A percentile compares a stretch with the other conserved stretches of the same genome.
Evolutionary conservation across 1,284 basidiomycete genomes (phyloP).

Genomic region (Stygiomarasmius scandens): DNA sequence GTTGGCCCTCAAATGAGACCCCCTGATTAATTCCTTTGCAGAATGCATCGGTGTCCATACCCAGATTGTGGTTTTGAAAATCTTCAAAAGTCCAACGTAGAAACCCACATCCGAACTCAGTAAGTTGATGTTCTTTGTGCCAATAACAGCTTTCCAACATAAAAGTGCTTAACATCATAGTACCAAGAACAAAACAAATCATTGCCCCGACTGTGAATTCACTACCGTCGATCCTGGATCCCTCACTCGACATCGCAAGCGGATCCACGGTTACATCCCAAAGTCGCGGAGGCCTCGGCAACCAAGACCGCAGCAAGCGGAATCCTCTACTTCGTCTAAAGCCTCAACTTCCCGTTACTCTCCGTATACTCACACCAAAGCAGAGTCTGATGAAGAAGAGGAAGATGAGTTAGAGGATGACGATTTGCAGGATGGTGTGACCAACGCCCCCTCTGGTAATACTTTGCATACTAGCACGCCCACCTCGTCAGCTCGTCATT

Average conservation of each 20-base stretch:
- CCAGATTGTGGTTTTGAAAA: constrained; percentile 20
- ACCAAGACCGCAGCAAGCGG: background rate
- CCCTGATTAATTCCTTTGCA: too few species aligned
- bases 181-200: constrained; percentile 2
- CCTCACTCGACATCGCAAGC: constrained; percentile 12
- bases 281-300: constrained; percentile 1
- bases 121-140: constrained; percentile 9
- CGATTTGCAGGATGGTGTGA: too few species aligned
- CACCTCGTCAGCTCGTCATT: too few species aligned
- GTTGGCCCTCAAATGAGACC: background rate
- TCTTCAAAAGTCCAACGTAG: constrained; percentile 25
- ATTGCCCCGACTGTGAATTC: constrained; percentile 12
- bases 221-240: constrained; percentile 12
- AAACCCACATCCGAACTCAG: constrained; percentile 21
- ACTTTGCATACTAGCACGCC: too few species aligned
- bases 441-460: too few species aligned
- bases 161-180: background rate
- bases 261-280: constrained; percentile 11
- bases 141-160: background rate
- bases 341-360: background rate
- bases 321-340: background rate
- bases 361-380: background rate
- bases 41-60: constrained; percentile 24
- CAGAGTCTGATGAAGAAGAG: background rate
- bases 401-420: background rate